A percentile compares a stretch with the other conserved stretches of the same genome.
phyloP scores from a whole-genome alignment of 23 red algal genomes.

The Pyropia haitanensis region DNA sequence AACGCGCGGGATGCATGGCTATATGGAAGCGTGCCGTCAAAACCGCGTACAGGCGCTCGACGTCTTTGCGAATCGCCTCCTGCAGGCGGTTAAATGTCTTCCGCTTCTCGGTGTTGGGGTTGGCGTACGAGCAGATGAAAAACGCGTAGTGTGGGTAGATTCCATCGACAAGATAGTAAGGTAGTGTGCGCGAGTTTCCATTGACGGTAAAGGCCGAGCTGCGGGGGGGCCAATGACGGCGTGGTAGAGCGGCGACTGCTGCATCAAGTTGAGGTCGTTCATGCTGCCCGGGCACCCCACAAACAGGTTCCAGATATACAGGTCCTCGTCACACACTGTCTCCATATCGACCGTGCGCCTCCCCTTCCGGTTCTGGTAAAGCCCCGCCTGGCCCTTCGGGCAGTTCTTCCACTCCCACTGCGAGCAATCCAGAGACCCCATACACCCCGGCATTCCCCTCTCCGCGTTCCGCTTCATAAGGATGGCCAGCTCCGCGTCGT shows the following conservation, averaged over 20 bases:
- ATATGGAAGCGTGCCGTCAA: slow-evolving; percentile 10
- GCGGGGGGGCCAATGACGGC: slow-evolving; percentile 1
- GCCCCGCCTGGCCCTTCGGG: too few species aligned
- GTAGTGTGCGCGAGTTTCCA: slow-evolving; percentile 3
- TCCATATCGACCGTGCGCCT: too few species aligned
- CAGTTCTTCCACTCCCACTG: too few species aligned
- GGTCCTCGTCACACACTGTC: too few species aligned
- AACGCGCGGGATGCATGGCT: neutral
- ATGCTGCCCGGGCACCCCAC: too few species aligned
- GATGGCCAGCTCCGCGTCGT: too few species aligned
- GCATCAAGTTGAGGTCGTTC: too few species aligned
- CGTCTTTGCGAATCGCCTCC: slow-evolving; percentile 23
- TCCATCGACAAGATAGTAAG: slow-evolving; percentile 29
- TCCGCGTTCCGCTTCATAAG: neutral
- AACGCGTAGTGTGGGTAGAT: slow-evolving; percentile 32
- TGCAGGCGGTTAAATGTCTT: slow-evolving; percentile 1
- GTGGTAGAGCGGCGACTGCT: too few species aligned
- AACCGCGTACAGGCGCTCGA: slow-evolving; percentile 16
- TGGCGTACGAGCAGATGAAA: slow-evolving; percentile 6
- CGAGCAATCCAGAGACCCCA: too few species aligned
- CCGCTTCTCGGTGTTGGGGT: neutral
- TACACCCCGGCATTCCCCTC: neutral
- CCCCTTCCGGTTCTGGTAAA: too few species aligned
- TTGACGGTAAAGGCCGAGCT: slow-evolving; percentile 5
- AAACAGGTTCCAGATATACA: too few species aligned